Percentiles rank a stretch among this genome's conserved stretches.
Evolutionary conservation across 305 asterid genomes (phyloP).

Genomic region (Fraxinus greggii): DNA sequence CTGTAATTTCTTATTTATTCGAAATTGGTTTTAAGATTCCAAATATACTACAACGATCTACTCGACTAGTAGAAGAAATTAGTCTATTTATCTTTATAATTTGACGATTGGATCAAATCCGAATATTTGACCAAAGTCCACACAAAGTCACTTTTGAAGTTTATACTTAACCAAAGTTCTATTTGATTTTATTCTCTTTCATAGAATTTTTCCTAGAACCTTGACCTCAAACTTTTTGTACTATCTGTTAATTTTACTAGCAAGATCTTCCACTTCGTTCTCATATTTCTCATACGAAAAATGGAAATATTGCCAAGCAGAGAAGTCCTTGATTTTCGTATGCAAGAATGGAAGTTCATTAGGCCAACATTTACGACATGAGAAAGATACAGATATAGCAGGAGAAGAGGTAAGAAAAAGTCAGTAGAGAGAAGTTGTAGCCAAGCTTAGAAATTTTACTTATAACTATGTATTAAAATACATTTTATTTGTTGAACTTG

Average conservation of each 20-base stretch:
- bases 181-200: constrained; percentile 30
- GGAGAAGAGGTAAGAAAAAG: background rate
- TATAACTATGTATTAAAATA: background rate
- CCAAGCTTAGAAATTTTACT: background rate
- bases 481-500: background rate
- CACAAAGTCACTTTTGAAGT: no score
- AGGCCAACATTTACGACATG: background rate
- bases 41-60: no score
- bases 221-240: constrained; percentile 38
- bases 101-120: no score
- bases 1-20: no score
- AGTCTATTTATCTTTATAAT: no score
- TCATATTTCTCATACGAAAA: constrained; percentile 43
- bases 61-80: no score
- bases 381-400: background rate
- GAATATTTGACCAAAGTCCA: no score
- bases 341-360: background rate
- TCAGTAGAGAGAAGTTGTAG: background rate
- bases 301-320: constrained; percentile 47
- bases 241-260: constrained; percentile 27
- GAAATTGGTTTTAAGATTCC: no score
- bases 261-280: constrained; percentile 46
- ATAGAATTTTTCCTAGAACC: constrained; percentile 41
- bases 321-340: constrained; percentile 36
- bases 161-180: background rate